Conservation (phyloP, 192 early-diverging fungal species). For the Podila minutissima region DNA sequence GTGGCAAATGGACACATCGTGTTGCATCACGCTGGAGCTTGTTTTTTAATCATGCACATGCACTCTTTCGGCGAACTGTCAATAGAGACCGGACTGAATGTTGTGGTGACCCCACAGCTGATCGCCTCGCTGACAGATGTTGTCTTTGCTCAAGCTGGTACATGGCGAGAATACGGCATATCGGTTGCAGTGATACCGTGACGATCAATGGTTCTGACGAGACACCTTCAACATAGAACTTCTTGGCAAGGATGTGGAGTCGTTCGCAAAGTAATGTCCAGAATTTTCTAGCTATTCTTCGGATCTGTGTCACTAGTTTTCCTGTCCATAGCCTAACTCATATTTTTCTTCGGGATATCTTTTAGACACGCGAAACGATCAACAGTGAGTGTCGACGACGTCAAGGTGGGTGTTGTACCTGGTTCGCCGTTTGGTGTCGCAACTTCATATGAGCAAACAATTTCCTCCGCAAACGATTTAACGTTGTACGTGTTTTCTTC, state of each 20-base stretch:
- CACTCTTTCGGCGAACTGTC: not conserved
- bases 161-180: not conserved
- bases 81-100: constrained; percentile 35
- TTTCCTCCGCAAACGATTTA: not conserved
- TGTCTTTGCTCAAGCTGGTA: constrained; percentile 53
- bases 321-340: not conserved
- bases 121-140: constrained; percentile 54
- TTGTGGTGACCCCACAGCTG: constrained; percentile 44
- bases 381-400: constrained; percentile 51
- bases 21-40: not conserved
- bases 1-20: not conserved
- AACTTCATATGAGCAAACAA: not conserved
- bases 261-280: constrained; percentile 45
- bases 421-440: not conserved
- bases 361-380: constrained; percentile 55
- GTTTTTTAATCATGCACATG: not conserved
- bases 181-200: not conserved
- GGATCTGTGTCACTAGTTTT: too few relatives aligned
- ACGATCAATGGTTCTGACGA: too few relatives aligned
- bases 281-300: too few relatives aligned
- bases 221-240: constrained; percentile 21
- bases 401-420: constrained; percentile 40
- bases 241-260: constrained; percentile 51
- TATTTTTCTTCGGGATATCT: not conserved
- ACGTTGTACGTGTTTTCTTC: not conserved